Conservation (phyloP, 1,284 basidiomycete genomes). For the Porogramme epimiltina region DNA sequence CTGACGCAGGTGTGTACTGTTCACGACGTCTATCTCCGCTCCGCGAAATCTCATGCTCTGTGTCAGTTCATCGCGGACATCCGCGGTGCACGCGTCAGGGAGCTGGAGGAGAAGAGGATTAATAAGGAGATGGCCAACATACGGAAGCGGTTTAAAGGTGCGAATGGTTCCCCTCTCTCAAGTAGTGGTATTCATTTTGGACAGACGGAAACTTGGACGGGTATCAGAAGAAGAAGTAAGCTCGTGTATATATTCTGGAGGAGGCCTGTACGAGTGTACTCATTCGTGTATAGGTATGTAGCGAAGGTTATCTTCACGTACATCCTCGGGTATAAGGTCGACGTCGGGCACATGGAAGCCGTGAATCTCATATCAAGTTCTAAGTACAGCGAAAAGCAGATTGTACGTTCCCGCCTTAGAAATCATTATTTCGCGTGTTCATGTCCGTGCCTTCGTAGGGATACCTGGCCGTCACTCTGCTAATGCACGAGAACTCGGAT, state of each 20-base stretch:
- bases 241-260: conserved; percentile 19
- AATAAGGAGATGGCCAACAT: conserved; percentile 99
- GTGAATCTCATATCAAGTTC: conserved; percentile 95
- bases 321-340: conserved; percentile 98
- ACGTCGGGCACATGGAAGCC: conserved; percentile 99
- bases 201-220: conserved; percentile 95
- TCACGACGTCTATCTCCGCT: neutral
- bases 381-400: conserved; percentile 99
- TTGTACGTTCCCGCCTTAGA: conserved; percentile 57
- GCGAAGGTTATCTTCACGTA: conserved; percentile 99
- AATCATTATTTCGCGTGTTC: neutral
- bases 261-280: conserved; percentile 13
- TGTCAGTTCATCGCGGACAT: conserved; percentile 97
- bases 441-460: conserved; percentile 55
- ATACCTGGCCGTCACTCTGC: conserved; percentile 93
- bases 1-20: conserved; percentile 74
- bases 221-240: conserved; percentile 98
- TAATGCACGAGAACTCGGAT: conserved; percentile 99
- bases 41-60: neutral
- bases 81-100: conserved; percentile 86
- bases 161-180: conserved; percentile 12
- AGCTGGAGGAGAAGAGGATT: conserved; percentile 95
- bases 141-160: conserved; percentile 97
- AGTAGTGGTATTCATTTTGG: conserved; percentile 4
- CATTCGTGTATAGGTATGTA: conserved; percentile 64